Evolutionary conservation across 352 stramenopile genomes (phyloP).

Genomic region (Pythium aphanidermatum): DNA sequence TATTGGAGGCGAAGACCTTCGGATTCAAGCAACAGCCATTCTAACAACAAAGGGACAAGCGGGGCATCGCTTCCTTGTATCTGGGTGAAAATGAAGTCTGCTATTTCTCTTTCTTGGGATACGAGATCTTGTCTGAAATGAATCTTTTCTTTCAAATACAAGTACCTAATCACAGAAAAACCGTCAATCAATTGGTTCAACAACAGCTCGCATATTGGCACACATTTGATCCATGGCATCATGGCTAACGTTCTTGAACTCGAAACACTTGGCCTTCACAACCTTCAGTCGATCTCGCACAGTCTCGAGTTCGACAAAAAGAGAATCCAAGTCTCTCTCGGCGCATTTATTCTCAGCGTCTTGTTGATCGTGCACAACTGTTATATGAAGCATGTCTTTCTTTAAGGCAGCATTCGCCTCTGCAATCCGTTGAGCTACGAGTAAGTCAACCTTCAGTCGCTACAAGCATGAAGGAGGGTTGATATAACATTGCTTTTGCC

Average conservation of each 20-base stretch:
- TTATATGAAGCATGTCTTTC: conserved; percentile 60
- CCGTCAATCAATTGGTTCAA: neutral
- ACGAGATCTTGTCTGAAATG: conserved; percentile 68
- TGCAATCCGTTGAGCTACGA: conserved; percentile 63
- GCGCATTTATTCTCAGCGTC: conserved; percentile 16
- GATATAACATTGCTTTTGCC: neutral
- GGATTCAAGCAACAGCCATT: conserved; percentile 72
- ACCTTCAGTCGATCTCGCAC: conserved; percentile 49
- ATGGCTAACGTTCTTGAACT: conserved; percentile 47
- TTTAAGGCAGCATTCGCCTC: conserved; percentile 56
- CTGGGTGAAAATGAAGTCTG: conserved; percentile 50
- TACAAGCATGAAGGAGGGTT: conserved; percentile 9
- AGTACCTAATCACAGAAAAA: conserved; percentile 31
- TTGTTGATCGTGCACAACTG: conserved; percentile 16
- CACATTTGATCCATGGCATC: conserved; percentile 63
- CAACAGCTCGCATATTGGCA: neutral
- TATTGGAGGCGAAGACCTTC: conserved; percentile 53
- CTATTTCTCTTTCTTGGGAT: conserved; percentile 58
- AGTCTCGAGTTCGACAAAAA: conserved; percentile 41
- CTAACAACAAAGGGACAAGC: conserved; percentile 56
- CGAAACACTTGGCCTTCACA: conserved; percentile 64
- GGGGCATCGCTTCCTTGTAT: conserved; percentile 49
- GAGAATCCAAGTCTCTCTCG: conserved; percentile 38
- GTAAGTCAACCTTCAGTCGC: conserved; percentile 69
- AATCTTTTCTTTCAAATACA: conserved; percentile 80